These are phyloP conservation scores for Nitzschia putrida DNA, from an alignment of 108 stramenopile genomes.

Conservation along the genomic window DNA sequence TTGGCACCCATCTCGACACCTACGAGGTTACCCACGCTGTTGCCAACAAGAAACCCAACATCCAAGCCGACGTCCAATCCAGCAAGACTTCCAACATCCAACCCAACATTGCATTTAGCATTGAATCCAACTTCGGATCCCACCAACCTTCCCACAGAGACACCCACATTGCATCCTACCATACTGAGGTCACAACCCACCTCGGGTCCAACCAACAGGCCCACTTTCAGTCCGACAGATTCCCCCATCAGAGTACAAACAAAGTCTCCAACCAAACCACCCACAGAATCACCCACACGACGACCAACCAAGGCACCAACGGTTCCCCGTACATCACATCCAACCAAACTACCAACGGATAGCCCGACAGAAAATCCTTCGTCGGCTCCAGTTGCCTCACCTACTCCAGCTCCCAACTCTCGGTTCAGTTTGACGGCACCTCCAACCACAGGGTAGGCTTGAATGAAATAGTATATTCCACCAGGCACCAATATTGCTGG, in stretches of 20 bases:
- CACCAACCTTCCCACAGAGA: too few relatives aligned
- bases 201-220: background rate
- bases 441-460: too few relatives aligned
- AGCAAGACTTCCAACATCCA: too few relatives aligned
- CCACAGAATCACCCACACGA: background rate
- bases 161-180: too few relatives aligned
- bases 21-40: background rate
- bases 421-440: background rate
- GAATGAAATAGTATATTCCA: too few relatives aligned
- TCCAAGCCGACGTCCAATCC: background rate
- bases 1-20: background rate
- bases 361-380: background rate
- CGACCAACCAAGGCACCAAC: slow-evolving; percentile 11
- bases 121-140: too few relatives aligned
- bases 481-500: too few relatives aligned
- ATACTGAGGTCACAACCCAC: too few relatives aligned
- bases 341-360: background rate
- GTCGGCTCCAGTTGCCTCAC: background rate
- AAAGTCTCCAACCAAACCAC: background rate
- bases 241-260: background rate
- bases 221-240: slow-evolving; percentile 1
- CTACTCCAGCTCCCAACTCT: background rate
- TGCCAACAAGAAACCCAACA: slow-evolving; percentile 5
- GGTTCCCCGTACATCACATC: background rate
- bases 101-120: too few relatives aligned